phyloP scores from a whole-genome alignment of 2,329 filamentous ascomycete species.

The Akanthomyces dipterigenus region DNA sequence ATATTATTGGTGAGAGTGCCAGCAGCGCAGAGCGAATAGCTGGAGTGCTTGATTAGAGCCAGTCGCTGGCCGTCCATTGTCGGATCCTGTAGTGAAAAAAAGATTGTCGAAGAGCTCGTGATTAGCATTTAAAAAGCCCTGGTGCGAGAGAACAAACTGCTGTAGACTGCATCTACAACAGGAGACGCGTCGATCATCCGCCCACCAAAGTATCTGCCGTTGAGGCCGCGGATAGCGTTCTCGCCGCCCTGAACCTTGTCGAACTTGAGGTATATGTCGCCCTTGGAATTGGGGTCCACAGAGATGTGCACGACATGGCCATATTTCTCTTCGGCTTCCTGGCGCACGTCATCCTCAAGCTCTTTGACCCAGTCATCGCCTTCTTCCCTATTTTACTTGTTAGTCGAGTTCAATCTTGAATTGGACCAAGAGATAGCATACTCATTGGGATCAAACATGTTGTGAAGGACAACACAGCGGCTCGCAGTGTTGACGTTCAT shows the following conservation, averaged over 20 bases:
- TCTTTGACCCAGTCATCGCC: constrained; percentile 87
- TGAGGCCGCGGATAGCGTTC: constrained; percentile 95
- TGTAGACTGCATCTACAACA: constrained; percentile 98
- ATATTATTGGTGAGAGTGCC: not conserved
- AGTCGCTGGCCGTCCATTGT: not conserved
- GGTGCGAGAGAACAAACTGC: constrained; percentile 85
- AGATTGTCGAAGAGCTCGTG: constrained; percentile 3
- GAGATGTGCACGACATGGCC: constrained; percentile 96
- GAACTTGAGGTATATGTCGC: constrained; percentile 98
- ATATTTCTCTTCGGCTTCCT: constrained; percentile 92
- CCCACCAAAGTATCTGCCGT: constrained; percentile 92
- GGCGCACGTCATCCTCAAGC: constrained; percentile 85
- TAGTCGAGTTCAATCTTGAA: constrained; percentile 20
- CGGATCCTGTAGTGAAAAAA: constrained; percentile 9
- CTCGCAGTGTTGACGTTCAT: constrained; percentile 88
- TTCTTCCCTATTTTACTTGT: constrained; percentile 60
- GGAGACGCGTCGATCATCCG: constrained; percentile 89
- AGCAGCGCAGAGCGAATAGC: not conserved
- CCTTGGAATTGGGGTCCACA: constrained; percentile 85
- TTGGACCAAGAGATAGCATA: constrained; percentile 44
- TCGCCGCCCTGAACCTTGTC: constrained; percentile 91
- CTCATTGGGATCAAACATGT: constrained; percentile 91
- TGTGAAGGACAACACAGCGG: constrained; percentile 87
- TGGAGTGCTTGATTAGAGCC: not conserved
- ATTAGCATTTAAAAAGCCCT: constrained; percentile 59